These are phyloP conservation scores for Phyllosticta citriasiana DNA, from an alignment of 2,329 filamentous ascomycete species.

Conservation along the genomic window DNA sequence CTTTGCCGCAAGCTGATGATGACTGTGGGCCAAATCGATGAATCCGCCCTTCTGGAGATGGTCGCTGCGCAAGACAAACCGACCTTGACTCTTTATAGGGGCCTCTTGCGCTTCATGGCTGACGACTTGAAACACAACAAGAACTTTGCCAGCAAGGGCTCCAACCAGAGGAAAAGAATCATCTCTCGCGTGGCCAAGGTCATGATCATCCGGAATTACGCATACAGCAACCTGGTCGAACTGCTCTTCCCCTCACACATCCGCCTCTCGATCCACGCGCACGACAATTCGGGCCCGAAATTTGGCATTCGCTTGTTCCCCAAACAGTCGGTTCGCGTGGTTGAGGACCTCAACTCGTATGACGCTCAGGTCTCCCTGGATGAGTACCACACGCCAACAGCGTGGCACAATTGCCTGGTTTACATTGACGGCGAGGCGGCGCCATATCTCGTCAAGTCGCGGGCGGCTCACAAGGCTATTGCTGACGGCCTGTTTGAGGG, in stretches of 20 bases:
- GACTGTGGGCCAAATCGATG: conserved; percentile 18
- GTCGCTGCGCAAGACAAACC: conserved; percentile 22
- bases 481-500: conserved; percentile 16
- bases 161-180: conserved; percentile 26
- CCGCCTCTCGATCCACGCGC: conserved; percentile 34
- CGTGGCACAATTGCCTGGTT: conserved; percentile 36
- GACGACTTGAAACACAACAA: conserved; percentile 23
- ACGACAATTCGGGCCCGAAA: conserved; percentile 33
- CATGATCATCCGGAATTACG: conserved; percentile 36
- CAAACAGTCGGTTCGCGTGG: conserved; percentile 10
- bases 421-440: conserved; percentile 20
- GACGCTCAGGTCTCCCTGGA: conserved; percentile 17
- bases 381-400: conserved; percentile 30
- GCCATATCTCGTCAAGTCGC: conserved; percentile 19
- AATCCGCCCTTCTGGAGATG: conserved; percentile 17
- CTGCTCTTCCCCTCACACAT: conserved; percentile 36
- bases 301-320: conserved; percentile 33
- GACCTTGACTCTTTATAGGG: conserved; percentile 25
- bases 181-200: conserved; percentile 25
- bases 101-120: conserved; percentile 29
- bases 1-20: conserved; percentile 23
- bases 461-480: conserved; percentile 19
- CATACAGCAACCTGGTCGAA: conserved; percentile 40
- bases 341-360: conserved; percentile 21
- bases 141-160: conserved; percentile 18